A percentile compares a stretch with the other conserved stretches of the same genome.
These are phyloP conservation scores for Paecilomyces dactylethromorphus DNA, from an alignment of 2,329 filamentous ascomycete genomes.

Conservation along the genomic window DNA sequence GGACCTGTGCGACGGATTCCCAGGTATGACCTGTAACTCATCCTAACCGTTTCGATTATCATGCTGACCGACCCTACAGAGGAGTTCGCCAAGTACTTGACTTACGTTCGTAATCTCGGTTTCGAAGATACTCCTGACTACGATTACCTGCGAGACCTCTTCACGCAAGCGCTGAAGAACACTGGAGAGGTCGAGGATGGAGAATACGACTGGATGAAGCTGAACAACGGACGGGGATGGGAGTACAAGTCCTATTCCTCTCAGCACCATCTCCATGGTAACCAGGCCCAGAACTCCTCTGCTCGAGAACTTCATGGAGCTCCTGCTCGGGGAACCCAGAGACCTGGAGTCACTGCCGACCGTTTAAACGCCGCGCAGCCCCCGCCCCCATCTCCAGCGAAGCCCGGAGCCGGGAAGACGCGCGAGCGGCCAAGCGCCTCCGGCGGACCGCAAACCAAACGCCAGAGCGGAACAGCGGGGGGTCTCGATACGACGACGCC, in stretches of 20 bases:
- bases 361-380: slow-evolving; percentile 93
- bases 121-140: slow-evolving; percentile 99
- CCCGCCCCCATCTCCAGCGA: slow-evolving; percentile 78
- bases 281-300: slow-evolving; percentile 71
- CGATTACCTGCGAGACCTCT: slow-evolving; percentile 92
- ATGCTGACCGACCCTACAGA: slow-evolving; percentile 46
- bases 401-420: slow-evolving; percentile 66
- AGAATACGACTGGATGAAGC: slow-evolving; percentile 99
- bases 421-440: slow-evolving; percentile 68
- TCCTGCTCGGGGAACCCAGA: slow-evolving; percentile 52
- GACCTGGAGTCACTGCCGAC: slow-evolving; percentile 64
- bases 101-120: slow-evolving; percentile 92
- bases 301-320: slow-evolving; percentile 75
- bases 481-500: slow-evolving; percentile 67
- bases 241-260: slow-evolving; percentile 68
- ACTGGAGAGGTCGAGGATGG: slow-evolving; percentile 93
- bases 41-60: background rate
- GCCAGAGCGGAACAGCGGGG: slow-evolving; percentile 53
- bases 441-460: slow-evolving; percentile 67
- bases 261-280: slow-evolving; percentile 72
- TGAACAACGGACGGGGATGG: slow-evolving; percentile 89
- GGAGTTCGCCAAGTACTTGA: slow-evolving; percentile 96
- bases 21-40: slow-evolving; percentile 46
- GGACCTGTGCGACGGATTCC: slow-evolving; percentile 92
- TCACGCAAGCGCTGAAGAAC: slow-evolving; percentile 92